Conservation (phyloP, 495 filamentous ascomycete species). For the Polyplosphaeria fusca region DNA sequence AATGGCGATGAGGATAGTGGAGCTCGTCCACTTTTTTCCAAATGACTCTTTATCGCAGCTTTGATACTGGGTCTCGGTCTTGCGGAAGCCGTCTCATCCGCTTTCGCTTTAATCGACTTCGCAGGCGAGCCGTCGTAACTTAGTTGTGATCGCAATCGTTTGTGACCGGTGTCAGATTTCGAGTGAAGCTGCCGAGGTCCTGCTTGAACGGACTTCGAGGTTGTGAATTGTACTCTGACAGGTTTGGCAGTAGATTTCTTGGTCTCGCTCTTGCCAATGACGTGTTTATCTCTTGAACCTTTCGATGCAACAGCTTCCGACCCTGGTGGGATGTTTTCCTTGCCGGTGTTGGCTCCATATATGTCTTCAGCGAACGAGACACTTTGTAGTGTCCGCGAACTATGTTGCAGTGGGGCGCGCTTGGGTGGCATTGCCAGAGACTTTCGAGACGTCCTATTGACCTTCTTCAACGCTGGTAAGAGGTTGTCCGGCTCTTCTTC, state of each 20-base stretch:
- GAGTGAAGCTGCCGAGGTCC: constrained; percentile 12
- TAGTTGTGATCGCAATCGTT: constrained; percentile 24
- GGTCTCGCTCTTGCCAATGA: constrained; percentile 1
- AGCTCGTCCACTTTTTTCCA: constrained; percentile 6
- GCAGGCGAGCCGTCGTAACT: constrained; percentile 26
- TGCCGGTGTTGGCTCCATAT: constrained; percentile 40
- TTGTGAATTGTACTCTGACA: constrained; percentile 27
- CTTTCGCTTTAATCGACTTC: constrained; percentile 27
- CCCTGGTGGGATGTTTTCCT: constrained; percentile 45
- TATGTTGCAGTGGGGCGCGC: constrained; percentile 37
- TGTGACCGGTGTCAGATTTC: constrained; percentile 15
- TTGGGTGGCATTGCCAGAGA: constrained; percentile 43
- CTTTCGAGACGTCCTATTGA: constrained; percentile 32
- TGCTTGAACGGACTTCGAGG: constrained; percentile 8
- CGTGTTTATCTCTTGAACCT: not conserved
- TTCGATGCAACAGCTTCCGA: not conserved
- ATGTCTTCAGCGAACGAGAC: constrained; percentile 28
- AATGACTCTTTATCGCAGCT: not conserved
- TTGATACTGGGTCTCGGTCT: not conserved
- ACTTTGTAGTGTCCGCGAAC: constrained; percentile 22
- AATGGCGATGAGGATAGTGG: constrained; percentile 29
- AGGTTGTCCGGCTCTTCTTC: constrained; percentile 33
- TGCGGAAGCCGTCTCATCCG: constrained; percentile 12
- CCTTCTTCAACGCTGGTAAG: constrained; percentile 25
- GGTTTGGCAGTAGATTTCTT: constrained; percentile 22